Conservation (phyloP, 305 asterid genomes). For the Fraxinus velutina region DNA sequence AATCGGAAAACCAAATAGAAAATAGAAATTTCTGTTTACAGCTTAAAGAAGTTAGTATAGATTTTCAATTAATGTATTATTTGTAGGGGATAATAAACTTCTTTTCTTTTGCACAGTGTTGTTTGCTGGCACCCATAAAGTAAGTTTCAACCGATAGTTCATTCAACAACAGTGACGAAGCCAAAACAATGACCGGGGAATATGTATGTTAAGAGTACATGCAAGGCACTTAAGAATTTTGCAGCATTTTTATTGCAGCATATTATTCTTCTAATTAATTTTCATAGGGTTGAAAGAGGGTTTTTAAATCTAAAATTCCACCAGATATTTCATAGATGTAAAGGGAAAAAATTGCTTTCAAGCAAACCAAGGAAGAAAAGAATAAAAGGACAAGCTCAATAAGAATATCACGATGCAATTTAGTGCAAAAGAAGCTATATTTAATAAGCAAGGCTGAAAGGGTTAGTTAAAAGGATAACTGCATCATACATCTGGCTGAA, state of each 20-base stretch:
- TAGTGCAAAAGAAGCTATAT: neutral
- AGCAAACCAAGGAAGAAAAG: slow-evolving; percentile 2
- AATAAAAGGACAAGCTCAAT: neutral
- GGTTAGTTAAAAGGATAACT: slow-evolving; percentile 6
- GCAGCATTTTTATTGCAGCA: neutral
- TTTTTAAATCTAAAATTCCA: neutral
- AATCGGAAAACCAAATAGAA: neutral
- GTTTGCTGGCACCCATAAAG: neutral
- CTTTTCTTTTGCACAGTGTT: neutral
- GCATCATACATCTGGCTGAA: slow-evolving; percentile 69
- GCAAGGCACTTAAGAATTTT: neutral
- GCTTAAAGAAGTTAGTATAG: neutral
- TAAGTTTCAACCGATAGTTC: neutral
- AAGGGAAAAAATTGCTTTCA: neutral
- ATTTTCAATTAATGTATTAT: neutral
- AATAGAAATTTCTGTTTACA: neutral
- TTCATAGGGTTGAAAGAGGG: neutral
- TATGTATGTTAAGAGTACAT: neutral
- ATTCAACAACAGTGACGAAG: neutral
- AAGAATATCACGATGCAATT: slow-evolving; percentile 6
- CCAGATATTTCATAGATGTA: neutral
- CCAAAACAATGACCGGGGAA: neutral
- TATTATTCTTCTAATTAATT: neutral
- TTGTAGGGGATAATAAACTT: neutral
- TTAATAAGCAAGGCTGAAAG: neutral